A percentile compares a stretch with the other conserved stretches of the same genome.
Evolutionary conservation across 176 grass and related monocot genomes (phyloP).

Genomic region (Paspalum vaginatum): DNA sequence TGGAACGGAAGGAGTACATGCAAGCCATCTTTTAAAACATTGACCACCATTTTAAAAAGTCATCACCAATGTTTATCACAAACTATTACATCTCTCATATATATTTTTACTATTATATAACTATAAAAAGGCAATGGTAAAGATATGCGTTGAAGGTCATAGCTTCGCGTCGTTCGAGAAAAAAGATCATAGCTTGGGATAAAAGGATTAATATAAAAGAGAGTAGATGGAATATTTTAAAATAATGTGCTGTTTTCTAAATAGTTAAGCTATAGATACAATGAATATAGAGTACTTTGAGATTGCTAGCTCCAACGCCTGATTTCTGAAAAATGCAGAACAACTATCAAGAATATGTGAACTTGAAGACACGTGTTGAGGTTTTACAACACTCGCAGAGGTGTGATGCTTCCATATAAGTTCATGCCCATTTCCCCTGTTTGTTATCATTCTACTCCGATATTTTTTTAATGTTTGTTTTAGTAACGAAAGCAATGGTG

Average conservation of each 20-base stretch:
- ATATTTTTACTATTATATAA: not conserved
- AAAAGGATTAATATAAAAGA: not conserved
- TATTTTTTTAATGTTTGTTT: not conserved
- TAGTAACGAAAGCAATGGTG: not conserved
- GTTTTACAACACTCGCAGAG: conserved; percentile 83
- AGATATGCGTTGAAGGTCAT: not conserved
- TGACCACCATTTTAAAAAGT: no score
- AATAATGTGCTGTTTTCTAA: not conserved
- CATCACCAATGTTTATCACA: not conserved
- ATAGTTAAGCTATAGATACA: not conserved
- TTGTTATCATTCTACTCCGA: not conserved
- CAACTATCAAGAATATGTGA: conserved; percentile 84
- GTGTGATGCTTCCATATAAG: conserved; percentile 44
- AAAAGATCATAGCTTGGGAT: not conserved
- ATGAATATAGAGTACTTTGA: not conserved
- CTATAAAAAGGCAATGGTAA: not conserved
- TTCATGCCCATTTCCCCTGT: not conserved
- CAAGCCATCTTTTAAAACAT: not conserved
- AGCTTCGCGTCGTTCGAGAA: no score
- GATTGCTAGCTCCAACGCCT: not conserved
- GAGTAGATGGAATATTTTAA: not conserved
- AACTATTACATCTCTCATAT: not conserved
- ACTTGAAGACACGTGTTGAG: conserved; percentile 71
- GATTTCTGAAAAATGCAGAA: conserved; percentile 50
- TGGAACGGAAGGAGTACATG: no score